Evolutionary conservation across 441 rosid species (phyloP), one percentile per base, ranked within the genome.

Genomic region (Pelargonium citronellum): DNA sequence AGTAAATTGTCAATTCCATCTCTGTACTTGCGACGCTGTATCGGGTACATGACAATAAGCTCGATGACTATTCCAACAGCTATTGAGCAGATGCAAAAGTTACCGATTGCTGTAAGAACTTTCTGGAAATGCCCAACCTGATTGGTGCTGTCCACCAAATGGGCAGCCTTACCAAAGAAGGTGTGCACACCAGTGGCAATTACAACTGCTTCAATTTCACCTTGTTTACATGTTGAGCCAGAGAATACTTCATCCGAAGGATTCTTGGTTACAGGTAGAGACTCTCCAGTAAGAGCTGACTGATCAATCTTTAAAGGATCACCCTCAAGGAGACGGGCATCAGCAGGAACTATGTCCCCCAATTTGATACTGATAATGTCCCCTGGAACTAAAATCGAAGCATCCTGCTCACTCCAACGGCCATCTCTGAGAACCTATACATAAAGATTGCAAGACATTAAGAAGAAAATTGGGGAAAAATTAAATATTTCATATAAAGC

Each of bases 111-210:
- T 0, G 96, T 91, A 22, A 92, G 86, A 55, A 91, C 94, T 76
- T 81, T 77, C 79, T 92, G 98, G 83, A 92, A 92, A 77, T 92
- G 97, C 1, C 97, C 98, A 57, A 87, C 84, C 83, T 92, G 97
- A 78, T 88, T 92, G 64, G 92, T 82, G 82, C 81, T 88, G 76
- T 91, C 97, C 63, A 92, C 98, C 43, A 92, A 85, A 79, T 92
- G 98, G 17, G 95, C 98, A 61, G 97, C 97, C 75, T 92, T 92
- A 17, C 98, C 98, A 6, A 92, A 92, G 79, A 92, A 92, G 12
- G 98, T 89, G 77, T 91, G 97, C 62, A 92, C 97, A 55, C 98
- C 92, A 1, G 97, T 92, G 49, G 98, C 98, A 64, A 92, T 87
- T 8, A 92, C 97, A 41, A 92, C 84, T 0, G 98, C 94, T 72